phyloP scores from a whole-genome alignment of 139 green algal genomes.

The Desmodesmus armatus region DNA sequence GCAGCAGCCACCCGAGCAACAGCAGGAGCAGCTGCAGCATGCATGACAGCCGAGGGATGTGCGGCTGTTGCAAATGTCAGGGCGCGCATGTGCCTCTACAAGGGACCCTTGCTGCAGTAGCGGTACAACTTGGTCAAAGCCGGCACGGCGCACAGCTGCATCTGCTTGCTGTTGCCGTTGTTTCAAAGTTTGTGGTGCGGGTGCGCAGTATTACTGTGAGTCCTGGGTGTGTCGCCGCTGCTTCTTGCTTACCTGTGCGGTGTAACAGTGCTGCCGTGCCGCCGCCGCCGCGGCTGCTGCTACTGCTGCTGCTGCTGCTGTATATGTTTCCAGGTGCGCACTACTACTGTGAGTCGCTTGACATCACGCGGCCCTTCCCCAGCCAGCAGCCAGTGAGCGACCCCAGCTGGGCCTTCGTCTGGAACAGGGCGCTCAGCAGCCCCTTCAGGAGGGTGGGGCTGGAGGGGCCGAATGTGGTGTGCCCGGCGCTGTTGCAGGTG shows the following conservation, averaged over 20 bases:
- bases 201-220: too few relatives aligned
- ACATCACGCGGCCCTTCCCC: constrained; percentile 95
- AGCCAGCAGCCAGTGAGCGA: constrained; percentile 49
- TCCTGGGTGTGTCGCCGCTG: too few relatives aligned
- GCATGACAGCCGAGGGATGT: neutral
- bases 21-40: neutral
- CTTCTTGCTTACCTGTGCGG: too few relatives aligned
- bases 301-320: too few relatives aligned
- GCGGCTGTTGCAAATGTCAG: neutral
- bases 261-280: too few relatives aligned
- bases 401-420: constrained; percentile 89
- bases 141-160: too few relatives aligned
- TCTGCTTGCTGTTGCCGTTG: neutral
- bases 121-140: too few relatives aligned
- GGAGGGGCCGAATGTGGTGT: constrained; percentile 59
- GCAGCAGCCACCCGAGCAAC: constrained; percentile 13
- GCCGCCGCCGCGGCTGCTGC: too few relatives aligned
- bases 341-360: constrained; percentile 95
- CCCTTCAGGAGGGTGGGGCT: constrained; percentile 79
- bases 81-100: too few relatives aligned
- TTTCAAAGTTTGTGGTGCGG: too few relatives aligned
- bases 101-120: too few relatives aligned
- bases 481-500: constrained; percentile 90
- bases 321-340: constrained; percentile 73
- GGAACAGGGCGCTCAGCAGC: constrained; percentile 85